A percentile compares a stretch with the other conserved stretches of the same genome.
Conservation (phyloP, 495 filamentous ascomycete genomes). For the Bacidia rubella region DNA sequence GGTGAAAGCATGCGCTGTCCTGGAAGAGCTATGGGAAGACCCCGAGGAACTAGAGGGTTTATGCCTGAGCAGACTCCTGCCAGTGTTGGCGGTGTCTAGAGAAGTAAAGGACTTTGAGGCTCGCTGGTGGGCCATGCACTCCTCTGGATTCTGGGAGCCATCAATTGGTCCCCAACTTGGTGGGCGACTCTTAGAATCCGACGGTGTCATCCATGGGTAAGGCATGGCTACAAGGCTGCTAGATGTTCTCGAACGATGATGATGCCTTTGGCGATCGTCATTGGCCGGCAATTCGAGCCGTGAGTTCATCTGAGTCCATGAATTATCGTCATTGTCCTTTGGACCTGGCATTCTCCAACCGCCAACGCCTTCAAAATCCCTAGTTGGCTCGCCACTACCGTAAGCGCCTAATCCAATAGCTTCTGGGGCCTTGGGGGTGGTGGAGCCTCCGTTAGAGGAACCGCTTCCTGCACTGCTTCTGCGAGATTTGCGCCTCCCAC, state of each 20-base stretch:
- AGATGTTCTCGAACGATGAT: slow-evolving; percentile 17
- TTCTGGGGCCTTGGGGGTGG: slow-evolving; percentile 9
- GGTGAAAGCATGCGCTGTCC: background rate
- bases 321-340: slow-evolving; percentile 39
- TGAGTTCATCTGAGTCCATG: slow-evolving; percentile 64
- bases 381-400: slow-evolving; percentile 30
- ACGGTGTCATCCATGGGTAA: slow-evolving; percentile 4
- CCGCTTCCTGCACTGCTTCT: slow-evolving; percentile 13
- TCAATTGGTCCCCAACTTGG: background rate
- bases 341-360: slow-evolving; percentile 45
- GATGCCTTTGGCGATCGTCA: slow-evolving; percentile 10
- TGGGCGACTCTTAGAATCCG: slow-evolving; percentile 5
- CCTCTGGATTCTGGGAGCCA: slow-evolving; percentile 7
- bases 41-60: slow-evolving; percentile 8
- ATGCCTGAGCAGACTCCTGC: slow-evolving; percentile 9
- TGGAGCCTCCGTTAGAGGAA: slow-evolving; percentile 14
- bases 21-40: slow-evolving; percentile 9
- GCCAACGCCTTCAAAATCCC: slow-evolving; percentile 79
- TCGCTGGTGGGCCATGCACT: slow-evolving; percentile 9
- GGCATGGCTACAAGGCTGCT: slow-evolving; percentile 6
- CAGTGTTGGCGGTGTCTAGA: slow-evolving; percentile 14
- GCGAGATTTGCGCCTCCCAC: slow-evolving; percentile 10
- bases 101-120: slow-evolving; percentile 13
- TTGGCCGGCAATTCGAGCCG: slow-evolving; percentile 48
- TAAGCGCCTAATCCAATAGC: slow-evolving; percentile 17